phyloP scores from a whole-genome alignment of 2,329 filamentous ascomycete genomes.

The Mycosphaerelloides madeirae region DNA sequence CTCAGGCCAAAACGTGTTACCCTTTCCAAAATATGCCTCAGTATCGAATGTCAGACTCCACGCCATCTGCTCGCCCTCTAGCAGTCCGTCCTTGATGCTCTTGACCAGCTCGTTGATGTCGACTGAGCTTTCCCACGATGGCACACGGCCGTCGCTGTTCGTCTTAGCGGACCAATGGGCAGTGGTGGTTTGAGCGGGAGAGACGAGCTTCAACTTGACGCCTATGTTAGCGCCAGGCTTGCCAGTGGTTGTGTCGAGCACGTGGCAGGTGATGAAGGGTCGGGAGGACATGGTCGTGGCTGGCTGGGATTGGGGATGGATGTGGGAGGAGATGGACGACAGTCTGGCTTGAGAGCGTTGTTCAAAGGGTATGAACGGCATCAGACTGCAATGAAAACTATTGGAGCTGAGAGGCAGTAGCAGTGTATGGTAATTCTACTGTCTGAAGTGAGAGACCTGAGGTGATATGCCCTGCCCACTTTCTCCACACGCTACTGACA shows the following conservation, averaged over 20 bases:
- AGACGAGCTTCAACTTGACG: conserved; percentile 56
- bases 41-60: conserved; percentile 73
- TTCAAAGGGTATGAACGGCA: background rate
- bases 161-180: conserved; percentile 61
- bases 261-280: conserved; percentile 74
- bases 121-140: conserved; percentile 55
- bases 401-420: too few relatives aligned
- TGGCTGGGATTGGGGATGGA: conserved; percentile 2
- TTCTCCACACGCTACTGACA: background rate
- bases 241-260: conserved; percentile 76
- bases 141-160: conserved; percentile 71
- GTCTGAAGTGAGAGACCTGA: too few relatives aligned
- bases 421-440: too few relatives aligned
- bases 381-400: too few relatives aligned
- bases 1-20: conserved; percentile 54
- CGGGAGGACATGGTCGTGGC: conserved; percentile 19
- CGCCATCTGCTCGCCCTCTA: conserved; percentile 43
- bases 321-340: conserved; percentile 8
- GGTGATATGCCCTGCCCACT: too few relatives aligned
- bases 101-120: conserved; percentile 37
- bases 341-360: conserved; percentile 8
- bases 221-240: conserved; percentile 62
- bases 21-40: conserved; percentile 62
- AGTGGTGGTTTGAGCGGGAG: conserved; percentile 32
- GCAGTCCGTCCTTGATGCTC: conserved; percentile 28